Evolutionary conservation across 1,284 basidiomycete species (phyloP).

Genomic region (Sparassis latifolia): DNA sequence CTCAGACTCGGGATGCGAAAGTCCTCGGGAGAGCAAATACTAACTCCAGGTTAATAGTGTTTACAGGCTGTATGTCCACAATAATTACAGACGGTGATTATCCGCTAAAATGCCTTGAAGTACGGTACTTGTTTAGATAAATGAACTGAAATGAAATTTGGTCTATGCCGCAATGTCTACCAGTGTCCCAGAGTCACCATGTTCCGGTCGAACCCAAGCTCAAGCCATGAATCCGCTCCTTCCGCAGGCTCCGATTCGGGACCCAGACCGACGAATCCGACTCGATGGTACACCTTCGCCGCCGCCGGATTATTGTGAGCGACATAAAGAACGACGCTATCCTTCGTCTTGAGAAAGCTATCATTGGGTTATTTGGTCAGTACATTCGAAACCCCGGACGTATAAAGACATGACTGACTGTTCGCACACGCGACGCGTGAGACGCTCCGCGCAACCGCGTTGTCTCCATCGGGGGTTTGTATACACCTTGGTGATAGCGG

Average conservation of each 20-base stretch:
- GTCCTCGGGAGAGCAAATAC: no score
- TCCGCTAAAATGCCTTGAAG: no score
- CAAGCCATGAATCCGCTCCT: constrained; percentile 50
- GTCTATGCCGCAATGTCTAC: constrained; percentile 23
- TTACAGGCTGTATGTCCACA: no score
- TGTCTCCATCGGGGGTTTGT: constrained; percentile 46
- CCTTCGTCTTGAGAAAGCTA: constrained; percentile 31
- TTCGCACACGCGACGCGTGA: constrained; percentile 47
- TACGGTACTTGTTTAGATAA: no score
- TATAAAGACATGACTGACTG: constrained; percentile 31
- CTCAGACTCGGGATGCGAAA: no score
- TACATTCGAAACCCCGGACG: background rate
- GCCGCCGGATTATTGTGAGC: constrained; percentile 48
- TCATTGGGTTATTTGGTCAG: background rate
- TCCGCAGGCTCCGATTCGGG: constrained; percentile 24
- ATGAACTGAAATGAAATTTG: no score
- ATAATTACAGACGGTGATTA: no score
- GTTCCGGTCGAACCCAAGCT: constrained; percentile 50
- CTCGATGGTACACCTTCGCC: constrained; percentile 48
- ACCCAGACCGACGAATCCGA: constrained; percentile 52
- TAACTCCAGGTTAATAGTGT: no score
- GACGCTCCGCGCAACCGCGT: constrained; percentile 47
- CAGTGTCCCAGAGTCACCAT: constrained; percentile 51
- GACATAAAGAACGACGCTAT: constrained; percentile 47
- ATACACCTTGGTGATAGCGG: constrained; percentile 61